Conservation (phyloP, 129 eudicot genomes). For the Helianthus annuus region HanXRQr2.0-SUNRISE NC_035433.2:98533269-98533768, state of each 20-base stretch:
- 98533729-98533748: conserved; percentile 52
- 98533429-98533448: neutral
- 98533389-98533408: neutral
- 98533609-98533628: neutral
- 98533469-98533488: conserved; percentile 36
- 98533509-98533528: conserved; percentile 31
- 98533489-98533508: conserved; percentile 39
- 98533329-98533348: neutral
- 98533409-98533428: neutral
- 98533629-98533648: neutral
- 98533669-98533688: conserved; percentile 11
- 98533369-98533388: neutral
- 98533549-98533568: neutral
- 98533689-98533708: conserved; percentile 47
- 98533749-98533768: conserved; percentile 49
- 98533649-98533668: neutral
- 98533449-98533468: neutral
- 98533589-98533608: neutral
- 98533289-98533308: too few relatives aligned
- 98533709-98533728: conserved; percentile 61
- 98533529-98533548: conserved; percentile 37
- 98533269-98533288: too few relatives aligned
- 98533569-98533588: neutral
- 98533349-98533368: neutral
- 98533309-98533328: too few relatives aligned